Evolutionary conservation across 192 early-diverging fungal genomes (phyloP).

Genomic region (Jimgerdemannia lactiflua): DNA sequence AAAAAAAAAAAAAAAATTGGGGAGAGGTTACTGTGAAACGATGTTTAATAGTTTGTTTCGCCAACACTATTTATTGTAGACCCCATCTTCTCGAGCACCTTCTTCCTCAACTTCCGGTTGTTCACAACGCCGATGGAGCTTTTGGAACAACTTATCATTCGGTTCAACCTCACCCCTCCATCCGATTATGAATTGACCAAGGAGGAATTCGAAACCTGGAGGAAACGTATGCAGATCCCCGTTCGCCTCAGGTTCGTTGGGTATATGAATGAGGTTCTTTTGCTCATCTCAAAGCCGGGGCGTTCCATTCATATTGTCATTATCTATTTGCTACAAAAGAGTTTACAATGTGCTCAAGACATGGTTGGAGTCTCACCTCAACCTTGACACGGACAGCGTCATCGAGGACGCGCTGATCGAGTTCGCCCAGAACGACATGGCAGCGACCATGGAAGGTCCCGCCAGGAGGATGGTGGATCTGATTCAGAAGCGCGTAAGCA

Average conservation of each 20-base stretch:
- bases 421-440: conserved; percentile 67
- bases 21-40: neutral
- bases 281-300: no score
- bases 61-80: conserved; percentile 43
- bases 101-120: conserved; percentile 84
- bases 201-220: conserved; percentile 54
- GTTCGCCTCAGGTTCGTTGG: conserved; percentile 61
- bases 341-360: conserved; percentile 72
- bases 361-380: conserved; percentile 73
- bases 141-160: conserved; percentile 53
- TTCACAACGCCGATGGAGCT: conserved; percentile 73
- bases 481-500: conserved; percentile 61
- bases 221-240: conserved; percentile 53
- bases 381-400: conserved; percentile 55
- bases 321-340: conserved; percentile 10
- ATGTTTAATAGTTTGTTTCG: conserved; percentile 1
- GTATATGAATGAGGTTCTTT: no score
- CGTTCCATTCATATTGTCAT: no score
- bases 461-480: conserved; percentile 67
- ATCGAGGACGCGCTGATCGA: conserved; percentile 62
- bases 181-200: conserved; percentile 24
- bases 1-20: no score
- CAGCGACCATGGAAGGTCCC: conserved; percentile 60
- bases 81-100: conserved; percentile 59
- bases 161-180: conserved; percentile 67